A percentile compares a stretch with the other conserved stretches of the same genome.
Conservation (phyloP, 1,139 yeast species). For the Taphrina sp. region DNA sequence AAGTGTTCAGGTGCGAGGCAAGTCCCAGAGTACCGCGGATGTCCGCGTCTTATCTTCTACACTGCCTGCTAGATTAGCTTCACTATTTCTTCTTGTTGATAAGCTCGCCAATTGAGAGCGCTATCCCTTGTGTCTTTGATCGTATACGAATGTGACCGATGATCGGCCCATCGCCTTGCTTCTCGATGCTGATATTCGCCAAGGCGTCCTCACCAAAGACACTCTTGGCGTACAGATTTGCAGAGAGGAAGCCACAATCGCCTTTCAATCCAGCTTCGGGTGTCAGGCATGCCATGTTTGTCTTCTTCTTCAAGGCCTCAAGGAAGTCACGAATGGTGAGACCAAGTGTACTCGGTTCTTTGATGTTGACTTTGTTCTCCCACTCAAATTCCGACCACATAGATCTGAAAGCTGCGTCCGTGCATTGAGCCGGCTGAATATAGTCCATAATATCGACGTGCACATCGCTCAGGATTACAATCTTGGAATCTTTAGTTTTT, state of each 20-base stretch:
- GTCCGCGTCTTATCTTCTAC: too few relatives aligned
- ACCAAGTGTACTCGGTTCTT: conserved; percentile 50
- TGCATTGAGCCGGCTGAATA: conserved; percentile 87
- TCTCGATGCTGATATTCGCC: conserved; percentile 92
- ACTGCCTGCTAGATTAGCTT: background rate
- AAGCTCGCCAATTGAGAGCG: conserved; percentile 82
- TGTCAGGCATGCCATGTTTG: conserved; percentile 92
- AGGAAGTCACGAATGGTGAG: conserved; percentile 68
- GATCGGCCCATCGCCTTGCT: conserved; percentile 65
- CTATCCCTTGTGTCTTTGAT: conserved; percentile 97
- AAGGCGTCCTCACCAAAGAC: conserved; percentile 97
- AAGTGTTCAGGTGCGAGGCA: too few relatives aligned
- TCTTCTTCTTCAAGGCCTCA: conserved; percentile 71
- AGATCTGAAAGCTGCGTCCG: conserved; percentile 85
- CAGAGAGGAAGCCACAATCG: conserved; percentile 84
- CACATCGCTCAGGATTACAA: conserved; percentile 89
- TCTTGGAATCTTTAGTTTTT: conserved; percentile 83
- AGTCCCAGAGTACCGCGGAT: too few relatives aligned
- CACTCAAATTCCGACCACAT: conserved; percentile 99
- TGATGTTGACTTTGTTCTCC: conserved; percentile 96
- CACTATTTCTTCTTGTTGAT: conserved; percentile 15
- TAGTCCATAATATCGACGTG: conserved; percentile 97
- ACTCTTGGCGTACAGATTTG: conserved; percentile 87
- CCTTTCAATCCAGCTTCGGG: conserved; percentile 66
- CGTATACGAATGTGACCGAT: conserved; percentile 95